Evolutionary conservation across 495 filamentous ascomycete genomes (phyloP).

Genomic region (Hypoxylon subgilvum): DNA sequence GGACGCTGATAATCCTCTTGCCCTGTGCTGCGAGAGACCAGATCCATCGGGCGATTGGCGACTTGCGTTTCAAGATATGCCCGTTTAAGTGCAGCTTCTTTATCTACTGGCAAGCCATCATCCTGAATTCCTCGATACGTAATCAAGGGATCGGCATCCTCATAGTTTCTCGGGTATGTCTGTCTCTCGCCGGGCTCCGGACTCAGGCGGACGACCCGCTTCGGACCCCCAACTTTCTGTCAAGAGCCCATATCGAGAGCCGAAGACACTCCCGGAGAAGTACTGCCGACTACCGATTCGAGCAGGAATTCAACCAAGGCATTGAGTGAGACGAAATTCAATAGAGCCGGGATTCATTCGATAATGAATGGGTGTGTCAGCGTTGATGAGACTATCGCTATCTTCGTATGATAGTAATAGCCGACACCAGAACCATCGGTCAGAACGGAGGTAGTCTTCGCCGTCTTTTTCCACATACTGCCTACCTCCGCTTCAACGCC

Average conservation of each 20-base stretch:
- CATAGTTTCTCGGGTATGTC: slow-evolving; percentile 3
- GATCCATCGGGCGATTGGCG: slow-evolving; percentile 18
- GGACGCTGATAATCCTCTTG: slow-evolving; percentile 9
- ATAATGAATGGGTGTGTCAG: too few species aligned
- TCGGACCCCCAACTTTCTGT: slow-evolving; percentile 35
- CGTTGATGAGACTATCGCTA: too few species aligned
- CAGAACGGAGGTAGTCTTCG: too few species aligned
- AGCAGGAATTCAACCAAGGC: too few species aligned
- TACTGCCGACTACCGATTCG: background rate
- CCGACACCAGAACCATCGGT: too few species aligned
- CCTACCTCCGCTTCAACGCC: too few species aligned
- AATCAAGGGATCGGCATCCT: slow-evolving; percentile 22
- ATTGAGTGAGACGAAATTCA: too few species aligned
- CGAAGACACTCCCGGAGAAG: slow-evolving; percentile 11
- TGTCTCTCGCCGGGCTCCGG: slow-evolving; percentile 26
- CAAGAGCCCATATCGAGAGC: background rate
- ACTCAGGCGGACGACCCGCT: slow-evolving; percentile 30
- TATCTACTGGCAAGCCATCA: slow-evolving; percentile 20
- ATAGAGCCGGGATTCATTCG: too few species aligned
- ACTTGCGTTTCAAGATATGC: slow-evolving; percentile 28
- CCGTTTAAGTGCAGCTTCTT: slow-evolving; percentile 26
- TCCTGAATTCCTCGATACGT: slow-evolving; percentile 20
- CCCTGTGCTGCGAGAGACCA: slow-evolving; percentile 1
- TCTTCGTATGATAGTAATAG: too few species aligned
- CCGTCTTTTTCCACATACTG: too few species aligned